A percentile compares a stretch with the other conserved stretches of the same genome.
These are phyloP conservation scores for Rauvolfia tetraphylla DNA, from an alignment of 257 asterid species.

Conservation along the genomic window DNA sequence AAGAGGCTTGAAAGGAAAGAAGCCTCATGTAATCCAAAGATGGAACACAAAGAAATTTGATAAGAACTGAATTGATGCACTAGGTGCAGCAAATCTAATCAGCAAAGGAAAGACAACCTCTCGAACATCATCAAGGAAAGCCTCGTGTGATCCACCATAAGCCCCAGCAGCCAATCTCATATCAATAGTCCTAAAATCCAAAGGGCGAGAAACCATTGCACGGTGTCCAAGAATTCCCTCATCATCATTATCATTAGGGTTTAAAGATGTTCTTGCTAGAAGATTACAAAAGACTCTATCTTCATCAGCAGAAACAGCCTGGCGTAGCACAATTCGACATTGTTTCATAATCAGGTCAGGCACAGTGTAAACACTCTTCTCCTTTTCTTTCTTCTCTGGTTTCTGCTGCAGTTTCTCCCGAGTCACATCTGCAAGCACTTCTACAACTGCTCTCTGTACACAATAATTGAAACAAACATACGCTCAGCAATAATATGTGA, in stretches of 20 bases:
- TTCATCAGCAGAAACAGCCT: conserved; percentile 64
- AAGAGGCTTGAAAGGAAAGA: not conserved
- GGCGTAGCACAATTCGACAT: conserved; percentile 80
- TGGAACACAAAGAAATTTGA: not conserved
- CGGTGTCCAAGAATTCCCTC: conserved; percentile 90
- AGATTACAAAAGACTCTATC: conserved; percentile 88
- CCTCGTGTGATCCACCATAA: conserved; percentile 85
- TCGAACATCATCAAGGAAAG: conserved; percentile 84
- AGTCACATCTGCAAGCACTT: conserved; percentile 59
- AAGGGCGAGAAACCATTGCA: conserved; percentile 88
- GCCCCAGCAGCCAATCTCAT: conserved; percentile 86
- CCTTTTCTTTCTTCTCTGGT: conserved; percentile 68
- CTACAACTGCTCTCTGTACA: conserved; percentile 81
- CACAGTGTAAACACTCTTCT: conserved; percentile 41
- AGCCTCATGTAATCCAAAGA: not conserved
- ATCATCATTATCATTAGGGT: conserved; percentile 68
- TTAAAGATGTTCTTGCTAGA: conserved; percentile 62
- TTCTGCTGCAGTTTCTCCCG: conserved; percentile 50
- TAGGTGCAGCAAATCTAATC: not conserved
- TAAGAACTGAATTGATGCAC: no score
- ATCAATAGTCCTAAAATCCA: conserved; percentile 91
- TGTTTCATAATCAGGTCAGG: conserved; percentile 73
- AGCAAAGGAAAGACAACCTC: conserved; percentile 52
- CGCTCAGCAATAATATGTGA: not conserved
- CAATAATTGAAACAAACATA: conserved; percentile 19